These are phyloP conservation scores for Russula abietina DNA, from an alignment of 768 basidiomycete genomes.

Conservation along the genomic window DNA sequence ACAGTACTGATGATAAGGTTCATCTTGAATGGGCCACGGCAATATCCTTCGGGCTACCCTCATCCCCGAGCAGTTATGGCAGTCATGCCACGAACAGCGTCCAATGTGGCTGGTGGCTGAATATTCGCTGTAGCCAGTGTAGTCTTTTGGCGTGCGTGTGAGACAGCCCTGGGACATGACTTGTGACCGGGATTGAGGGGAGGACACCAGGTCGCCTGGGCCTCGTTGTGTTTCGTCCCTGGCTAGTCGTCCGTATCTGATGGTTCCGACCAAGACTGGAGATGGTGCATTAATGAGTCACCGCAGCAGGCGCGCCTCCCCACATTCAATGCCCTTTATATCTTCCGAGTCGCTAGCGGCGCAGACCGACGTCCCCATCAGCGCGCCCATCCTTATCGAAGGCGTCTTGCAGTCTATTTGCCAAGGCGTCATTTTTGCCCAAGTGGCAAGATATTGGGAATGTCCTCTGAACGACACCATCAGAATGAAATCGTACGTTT, in stretches of 20 bases:
- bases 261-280: background rate
- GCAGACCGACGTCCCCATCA: slow-evolving; percentile 11
- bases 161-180: background rate
- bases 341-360: background rate
- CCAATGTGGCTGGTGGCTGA: background rate
- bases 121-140: background rate
- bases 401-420: slow-evolving; percentile 45
- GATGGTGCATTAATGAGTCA: background rate
- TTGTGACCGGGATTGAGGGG: background rate
- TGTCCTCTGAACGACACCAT: slow-evolving; percentile 42
- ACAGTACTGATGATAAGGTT: too few species aligned
- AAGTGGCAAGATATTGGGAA: slow-evolving; percentile 33
- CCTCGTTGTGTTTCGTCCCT: background rate
- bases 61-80: background rate
- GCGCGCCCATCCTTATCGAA: slow-evolving; percentile 41
- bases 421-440: slow-evolving; percentile 33
- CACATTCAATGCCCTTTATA: background rate
- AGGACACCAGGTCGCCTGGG: background rate
- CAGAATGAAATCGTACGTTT: slow-evolving; percentile 39
- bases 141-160: background rate
- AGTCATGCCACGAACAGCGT: too few species aligned
- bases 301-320: background rate
- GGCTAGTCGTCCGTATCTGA: background rate
- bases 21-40: background rate
- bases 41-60: background rate